Conservation (phyloP, 83 land plant genomes). For the Larix sibirica region DNA sequence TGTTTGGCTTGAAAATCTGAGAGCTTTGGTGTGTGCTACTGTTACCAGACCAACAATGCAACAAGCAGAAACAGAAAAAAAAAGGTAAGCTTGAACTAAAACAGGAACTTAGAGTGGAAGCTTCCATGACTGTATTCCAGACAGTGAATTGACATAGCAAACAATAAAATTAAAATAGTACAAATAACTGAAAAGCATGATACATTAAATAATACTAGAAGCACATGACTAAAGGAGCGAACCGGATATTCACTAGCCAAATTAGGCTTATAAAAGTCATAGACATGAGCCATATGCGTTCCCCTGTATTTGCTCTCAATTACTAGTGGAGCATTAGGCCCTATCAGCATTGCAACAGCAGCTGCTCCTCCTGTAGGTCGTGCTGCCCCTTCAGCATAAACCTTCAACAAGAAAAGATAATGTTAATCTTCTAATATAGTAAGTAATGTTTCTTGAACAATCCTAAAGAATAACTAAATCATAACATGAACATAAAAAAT, state of each 20-base stretch:
- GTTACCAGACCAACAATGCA: too few relatives aligned
- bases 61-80: not conserved
- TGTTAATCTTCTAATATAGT: not conserved
- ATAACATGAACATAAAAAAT: not conserved
- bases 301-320: constrained; percentile 81
- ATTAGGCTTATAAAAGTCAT: constrained; percentile 97
- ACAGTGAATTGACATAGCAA: not conserved
- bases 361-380: constrained; percentile 99
- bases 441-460: not conserved
- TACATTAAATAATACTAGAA: not conserved
- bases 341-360: constrained; percentile 96
- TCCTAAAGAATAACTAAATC: not conserved
- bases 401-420: constrained; percentile 33
- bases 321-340: constrained; percentile 92
- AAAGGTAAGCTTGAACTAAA: not conserved
- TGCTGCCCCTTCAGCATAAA: constrained; percentile 98
- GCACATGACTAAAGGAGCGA: constrained; percentile 19
- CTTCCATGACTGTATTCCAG: not conserved
- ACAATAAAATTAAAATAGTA: not conserved
- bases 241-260: constrained; percentile 99
- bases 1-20: too few relatives aligned
- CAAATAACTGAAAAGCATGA: not conserved
- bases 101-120: not conserved
- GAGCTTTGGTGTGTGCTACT: too few relatives aligned
- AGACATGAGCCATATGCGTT: constrained; percentile 91